Evolutionary conservation across 768 basidiomycete genomes (phyloP), one percentile per base, ranked within the genome.

Genomic region (Leccinum truebloodii): DNA sequence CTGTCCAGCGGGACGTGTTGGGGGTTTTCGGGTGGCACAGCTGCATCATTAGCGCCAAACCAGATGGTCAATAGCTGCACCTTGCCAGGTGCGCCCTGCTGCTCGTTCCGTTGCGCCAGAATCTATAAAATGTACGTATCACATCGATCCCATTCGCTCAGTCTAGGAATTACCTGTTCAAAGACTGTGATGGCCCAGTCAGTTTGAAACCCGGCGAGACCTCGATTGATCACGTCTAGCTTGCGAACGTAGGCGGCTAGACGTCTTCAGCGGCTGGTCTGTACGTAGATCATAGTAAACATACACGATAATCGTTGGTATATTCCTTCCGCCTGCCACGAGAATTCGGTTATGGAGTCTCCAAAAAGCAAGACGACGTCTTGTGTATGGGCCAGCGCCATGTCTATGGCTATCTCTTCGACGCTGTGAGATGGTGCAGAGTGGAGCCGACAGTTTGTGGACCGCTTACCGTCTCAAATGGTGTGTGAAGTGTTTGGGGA

Each of bases 31-130:
- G 76, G 72, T 54, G 91, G 78, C 65, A 83, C 85, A 6, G 20
- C 12, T 20, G 95, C 85, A 71, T 98, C 95, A 75, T 98, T 98
- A 16, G 88, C 87, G 52, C 94, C 94, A 61, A 92, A 91, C 93
- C 93, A 97, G 68, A 96, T 86, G 6, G 85, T 85, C 60, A 95
- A 78, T n/a, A 95, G 73, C 46, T 83, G 84, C 39, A 94, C 80
- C 50, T 80, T 83, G 12, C 28, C 1, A 28, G 89, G 87, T 37
- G 78, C 76, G 55, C 80, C 74, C 20, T 71, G 66, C 57, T 77
- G 80, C 59, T 81, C 80, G 7, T 78, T 66, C 63, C 74, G 79
- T 60, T 79, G 83, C 14, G 86, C 84, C 57, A 94, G 77, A 63
- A 84, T 79, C 88, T 92, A 65, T 6, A 26, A 2, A 57, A 39